Base-by-base conservation (phyloP, 1,284 basidiomycete species). In the Cutaneotrichosporon cavernicola region DNA sequence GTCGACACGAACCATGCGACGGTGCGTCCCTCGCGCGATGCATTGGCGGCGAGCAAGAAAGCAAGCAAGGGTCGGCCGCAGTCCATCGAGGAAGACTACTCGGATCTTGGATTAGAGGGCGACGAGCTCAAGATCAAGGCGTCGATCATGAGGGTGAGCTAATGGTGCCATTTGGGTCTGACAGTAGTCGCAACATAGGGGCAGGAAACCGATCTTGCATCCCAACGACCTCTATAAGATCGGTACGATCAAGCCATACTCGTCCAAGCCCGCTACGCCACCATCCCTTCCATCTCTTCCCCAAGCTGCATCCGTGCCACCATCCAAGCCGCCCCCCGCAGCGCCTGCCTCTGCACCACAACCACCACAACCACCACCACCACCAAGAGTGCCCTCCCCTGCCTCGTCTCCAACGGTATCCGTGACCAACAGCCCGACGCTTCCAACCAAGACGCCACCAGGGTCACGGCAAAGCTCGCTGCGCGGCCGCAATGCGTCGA, bases 41-140 rank as follows among this genome's bases (percentile, higher is more conserved):
- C 58, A 16, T 21, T 56, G 7, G 40, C 58, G n/a, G 53, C n/a
- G 16, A 26, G 36, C 59, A 63, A 46, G 38, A 63, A 65, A 52
- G 4, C 64, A 13, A 26, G 36, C 36, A 56, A 53, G 31, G 55
- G 43, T 3, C 49, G 22, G 43, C 46, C 30, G 3, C 62, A 59
- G 32, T 43, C 58, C 5, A 51, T 61, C 5, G 65, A 69, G 0
- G 93, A 96, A 72, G 93, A 97, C 79, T 95, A 93, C 73, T 95
- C 92, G 10, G 92, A 96, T 74, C 81, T 95, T 38, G 87, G 86
- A 11, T 81, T 83, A 26, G 95, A 92, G 38, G 84, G 86, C 32
- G 90, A 92, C 51, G 96, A 96, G 40, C 82, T 98, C n/a, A 84
- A 87, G 32, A 89, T 97, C 81, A 99, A 99, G 82, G 82, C 97